Conservation (phyloP, 2,329 filamentous ascomycete species). For the Apiospora sp. region DNA sequence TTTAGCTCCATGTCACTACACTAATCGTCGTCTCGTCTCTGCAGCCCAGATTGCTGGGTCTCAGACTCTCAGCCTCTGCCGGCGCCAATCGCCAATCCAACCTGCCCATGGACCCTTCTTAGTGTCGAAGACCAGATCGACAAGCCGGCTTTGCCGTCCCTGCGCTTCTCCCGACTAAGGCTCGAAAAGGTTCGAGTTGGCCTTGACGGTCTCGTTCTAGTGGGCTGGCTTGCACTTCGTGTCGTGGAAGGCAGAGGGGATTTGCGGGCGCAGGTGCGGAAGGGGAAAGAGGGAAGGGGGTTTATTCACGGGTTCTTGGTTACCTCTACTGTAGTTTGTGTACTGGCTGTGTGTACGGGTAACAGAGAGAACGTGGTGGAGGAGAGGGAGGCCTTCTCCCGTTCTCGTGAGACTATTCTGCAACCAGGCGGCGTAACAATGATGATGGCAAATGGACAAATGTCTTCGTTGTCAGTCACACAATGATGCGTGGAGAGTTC, state of each 20-base stretch:
- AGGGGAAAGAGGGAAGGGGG: neutral
- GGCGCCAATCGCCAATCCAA: neutral
- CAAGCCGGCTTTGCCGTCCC: conserved; percentile 3
- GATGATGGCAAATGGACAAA: neutral
- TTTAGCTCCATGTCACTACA: conserved; percentile 18
- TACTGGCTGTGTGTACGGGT: neutral
- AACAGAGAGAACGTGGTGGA: neutral
- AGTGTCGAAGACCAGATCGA: neutral
- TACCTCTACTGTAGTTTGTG: conserved; percentile 1
- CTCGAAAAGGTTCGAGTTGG: conserved; percentile 9
- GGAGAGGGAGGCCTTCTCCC: neutral
- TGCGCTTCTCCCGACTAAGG: conserved; percentile 1
- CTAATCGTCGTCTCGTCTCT: conserved; percentile 12
- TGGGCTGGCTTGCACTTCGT: neutral
- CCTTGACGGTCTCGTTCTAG: neutral
- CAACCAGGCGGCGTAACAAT: conserved; percentile 1
- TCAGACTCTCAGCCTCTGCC: conserved; percentile 8
- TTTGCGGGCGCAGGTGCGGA: conserved; percentile 5
- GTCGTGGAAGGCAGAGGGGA: neutral
- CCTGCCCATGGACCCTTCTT: neutral
- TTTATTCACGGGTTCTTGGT: neutral
- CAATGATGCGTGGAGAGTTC: conserved; percentile 7
- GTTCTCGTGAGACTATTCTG: neutral
- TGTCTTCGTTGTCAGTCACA: neutral
- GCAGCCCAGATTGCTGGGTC: conserved; percentile 11